Conservation (phyloP, 495 filamentous ascomycete genomes). For the Apodospora peruviana region DNA sequence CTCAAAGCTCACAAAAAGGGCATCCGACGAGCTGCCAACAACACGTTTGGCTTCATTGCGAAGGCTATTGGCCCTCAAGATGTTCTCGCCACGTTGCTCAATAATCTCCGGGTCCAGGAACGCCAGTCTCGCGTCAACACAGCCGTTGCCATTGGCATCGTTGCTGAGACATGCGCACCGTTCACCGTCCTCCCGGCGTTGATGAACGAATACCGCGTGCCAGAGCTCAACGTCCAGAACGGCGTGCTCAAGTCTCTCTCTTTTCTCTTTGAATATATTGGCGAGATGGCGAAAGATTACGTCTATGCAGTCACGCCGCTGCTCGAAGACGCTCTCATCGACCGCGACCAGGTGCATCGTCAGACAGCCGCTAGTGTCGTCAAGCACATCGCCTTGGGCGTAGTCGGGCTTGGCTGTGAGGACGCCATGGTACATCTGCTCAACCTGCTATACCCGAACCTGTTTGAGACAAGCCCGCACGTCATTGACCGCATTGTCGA, state of each 20-base stretch:
- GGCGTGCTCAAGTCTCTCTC: conserved; percentile 95
- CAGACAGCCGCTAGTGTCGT: conserved; percentile 95
- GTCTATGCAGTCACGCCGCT: conserved; percentile 98
- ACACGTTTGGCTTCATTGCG: conserved; percentile 99
- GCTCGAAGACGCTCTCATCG: conserved; percentile 94
- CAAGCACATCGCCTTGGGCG: conserved; percentile 93
- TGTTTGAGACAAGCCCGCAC: conserved; percentile 97
- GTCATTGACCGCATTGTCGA: conserved; percentile 98
- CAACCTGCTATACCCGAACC: conserved; percentile 91
- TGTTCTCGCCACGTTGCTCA: conserved; percentile 90
- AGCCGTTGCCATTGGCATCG: conserved; percentile 97
- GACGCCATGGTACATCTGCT: conserved; percentile 98
- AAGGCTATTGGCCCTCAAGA: conserved; percentile 99
- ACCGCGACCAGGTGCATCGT: conserved; percentile 96
- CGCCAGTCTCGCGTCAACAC: conserved; percentile 98
- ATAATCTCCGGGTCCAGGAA: conserved; percentile 95
- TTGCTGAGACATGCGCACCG: conserved; percentile 99
- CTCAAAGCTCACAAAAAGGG: conserved; percentile 99
- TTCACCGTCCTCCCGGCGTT: conserved; percentile 98
- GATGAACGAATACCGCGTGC: conserved; percentile 99
- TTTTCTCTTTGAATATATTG: conserved; percentile 98
- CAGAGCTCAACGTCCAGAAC: conserved; percentile 97
- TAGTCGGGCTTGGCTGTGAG: conserved; percentile 95
- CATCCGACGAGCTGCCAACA: conserved; percentile 97
- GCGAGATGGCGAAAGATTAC: conserved; percentile 99